Conservation (phyloP, 1,139 yeast species). For the Geotrichum klebahnii region DNA sequence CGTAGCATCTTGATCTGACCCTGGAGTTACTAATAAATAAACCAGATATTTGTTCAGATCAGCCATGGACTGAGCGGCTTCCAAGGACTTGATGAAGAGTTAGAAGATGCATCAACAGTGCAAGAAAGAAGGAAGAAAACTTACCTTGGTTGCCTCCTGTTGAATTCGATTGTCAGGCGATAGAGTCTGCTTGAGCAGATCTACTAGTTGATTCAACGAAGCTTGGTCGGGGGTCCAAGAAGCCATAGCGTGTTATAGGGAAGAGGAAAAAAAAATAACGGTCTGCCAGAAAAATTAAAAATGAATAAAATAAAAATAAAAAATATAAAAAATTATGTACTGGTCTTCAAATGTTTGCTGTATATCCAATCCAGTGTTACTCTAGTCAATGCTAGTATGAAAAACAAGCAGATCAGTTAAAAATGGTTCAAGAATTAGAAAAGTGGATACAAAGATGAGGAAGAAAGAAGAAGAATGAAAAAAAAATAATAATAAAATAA, state of each 20-base stretch:
- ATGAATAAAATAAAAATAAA: not conserved
- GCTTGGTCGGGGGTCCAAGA: conserved; percentile 61
- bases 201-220: conserved; percentile 58
- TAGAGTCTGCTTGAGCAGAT: conserved; percentile 62
- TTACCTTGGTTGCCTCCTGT: conserved; percentile 44
- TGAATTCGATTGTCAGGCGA: conserved; percentile 55
- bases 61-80: conserved; percentile 62
- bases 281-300: not conserved
- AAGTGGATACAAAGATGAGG: too few species aligned
- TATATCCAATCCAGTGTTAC: too few species aligned
- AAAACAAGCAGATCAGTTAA: too few species aligned
- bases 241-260: too few species aligned
- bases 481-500: too few species aligned
- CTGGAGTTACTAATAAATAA: conserved; percentile 58
- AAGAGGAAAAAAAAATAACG: not conserved
- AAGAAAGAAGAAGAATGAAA: too few species aligned
- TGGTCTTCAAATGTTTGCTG: too few species aligned
- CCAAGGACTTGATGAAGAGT: conserved; percentile 47
- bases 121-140: conserved; percentile 10
- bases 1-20: conserved; percentile 41
- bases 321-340: too few species aligned
- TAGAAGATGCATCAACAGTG: conserved; percentile 5
- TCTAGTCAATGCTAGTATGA: too few species aligned
- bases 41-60: conserved; percentile 78
- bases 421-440: too few species aligned